phyloP scores from a whole-genome alignment of 495 filamentous ascomycete genomes.

The Cryomyces antarcticus region DNA sequence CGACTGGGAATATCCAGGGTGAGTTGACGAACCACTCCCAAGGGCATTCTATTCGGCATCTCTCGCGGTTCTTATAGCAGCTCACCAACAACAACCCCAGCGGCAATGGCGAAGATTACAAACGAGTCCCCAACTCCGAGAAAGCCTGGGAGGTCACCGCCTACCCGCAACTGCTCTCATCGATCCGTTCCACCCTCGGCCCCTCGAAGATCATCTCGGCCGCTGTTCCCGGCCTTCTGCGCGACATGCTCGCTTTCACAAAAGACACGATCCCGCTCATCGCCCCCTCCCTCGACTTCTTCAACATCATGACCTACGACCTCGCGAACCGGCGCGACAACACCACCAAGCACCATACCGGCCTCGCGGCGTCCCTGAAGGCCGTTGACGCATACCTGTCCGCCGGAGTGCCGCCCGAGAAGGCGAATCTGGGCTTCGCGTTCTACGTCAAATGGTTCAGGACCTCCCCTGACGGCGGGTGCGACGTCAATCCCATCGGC shows the following conservation, averaged over 20 bases:
- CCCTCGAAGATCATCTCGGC: conserved; percentile 42
- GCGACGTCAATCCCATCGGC: conserved; percentile 30
- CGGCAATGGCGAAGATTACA: conserved; percentile 63
- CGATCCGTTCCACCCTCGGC: conserved; percentile 38
- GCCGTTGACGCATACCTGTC: conserved; percentile 38
- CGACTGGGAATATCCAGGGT: conserved; percentile 60
- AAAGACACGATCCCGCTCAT: conserved; percentile 40
- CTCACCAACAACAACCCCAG: conserved; percentile 5
- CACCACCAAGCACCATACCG: conserved; percentile 45
- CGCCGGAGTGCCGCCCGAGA: conserved; percentile 31
- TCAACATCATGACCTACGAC: conserved; percentile 70
- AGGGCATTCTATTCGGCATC: too few species aligned
- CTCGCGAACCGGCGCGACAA: conserved; percentile 57
- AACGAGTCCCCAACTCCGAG: conserved; percentile 36
- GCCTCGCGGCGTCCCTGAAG: conserved; percentile 31
- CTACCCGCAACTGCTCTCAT: conserved; percentile 40
- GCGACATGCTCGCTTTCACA: conserved; percentile 58
- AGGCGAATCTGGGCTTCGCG: conserved; percentile 53
- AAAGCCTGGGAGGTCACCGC: conserved; percentile 41
- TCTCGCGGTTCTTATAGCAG: too few species aligned
- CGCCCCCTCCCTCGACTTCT: conserved; percentile 42
- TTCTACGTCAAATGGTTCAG: conserved; percentile 59
- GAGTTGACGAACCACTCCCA: conserved; percentile 6
- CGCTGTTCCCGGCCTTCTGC: conserved; percentile 44
- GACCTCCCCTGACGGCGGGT: conserved; percentile 30